Percentiles rank a stretch among this genome's conserved stretches.
phyloP scores from a whole-genome alignment of 768 basidiomycete species.

The Naematelia aurantialba region DNA sequence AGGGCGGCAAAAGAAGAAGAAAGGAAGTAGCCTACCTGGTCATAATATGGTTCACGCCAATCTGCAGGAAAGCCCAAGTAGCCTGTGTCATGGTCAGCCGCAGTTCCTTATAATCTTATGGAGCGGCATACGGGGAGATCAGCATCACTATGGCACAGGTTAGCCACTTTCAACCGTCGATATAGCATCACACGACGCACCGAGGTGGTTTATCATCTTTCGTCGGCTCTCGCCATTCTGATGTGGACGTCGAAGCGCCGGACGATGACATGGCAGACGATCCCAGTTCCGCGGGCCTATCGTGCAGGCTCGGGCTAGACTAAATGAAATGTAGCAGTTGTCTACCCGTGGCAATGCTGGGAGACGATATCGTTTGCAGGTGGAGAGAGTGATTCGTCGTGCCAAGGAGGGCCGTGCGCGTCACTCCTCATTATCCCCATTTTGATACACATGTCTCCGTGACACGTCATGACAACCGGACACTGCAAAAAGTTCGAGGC shows the following conservation, averaged over 20 bases:
- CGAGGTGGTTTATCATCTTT: constrained; percentile 37
- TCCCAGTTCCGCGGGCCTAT: too few relatives aligned
- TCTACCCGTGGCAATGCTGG: not conserved
- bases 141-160: constrained; percentile 26
- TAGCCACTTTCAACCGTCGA: not conserved
- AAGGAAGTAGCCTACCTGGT: constrained; percentile 39
- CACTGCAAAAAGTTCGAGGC: not conserved
- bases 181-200: not conserved
- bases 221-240: constrained; percentile 39
- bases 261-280: constrained; percentile 15
- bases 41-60: constrained; percentile 57
- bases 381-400: not conserved
- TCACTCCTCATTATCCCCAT: not conserved
- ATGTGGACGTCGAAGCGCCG: constrained; percentile 5
- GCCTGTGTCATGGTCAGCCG: constrained; percentile 19
- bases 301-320: not conserved
- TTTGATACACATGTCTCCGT: not conserved
- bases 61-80: constrained; percentile 49
- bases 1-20: not conserved
- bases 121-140: constrained; percentile 25
- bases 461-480: not conserved
- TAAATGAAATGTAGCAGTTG: constrained; percentile 4
- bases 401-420: not conserved
- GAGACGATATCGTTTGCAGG: not conserved
- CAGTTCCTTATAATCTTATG: not conserved